Conservation (phyloP, 441 rosid genomes). For the Bruguiera hainesii region DNA sequence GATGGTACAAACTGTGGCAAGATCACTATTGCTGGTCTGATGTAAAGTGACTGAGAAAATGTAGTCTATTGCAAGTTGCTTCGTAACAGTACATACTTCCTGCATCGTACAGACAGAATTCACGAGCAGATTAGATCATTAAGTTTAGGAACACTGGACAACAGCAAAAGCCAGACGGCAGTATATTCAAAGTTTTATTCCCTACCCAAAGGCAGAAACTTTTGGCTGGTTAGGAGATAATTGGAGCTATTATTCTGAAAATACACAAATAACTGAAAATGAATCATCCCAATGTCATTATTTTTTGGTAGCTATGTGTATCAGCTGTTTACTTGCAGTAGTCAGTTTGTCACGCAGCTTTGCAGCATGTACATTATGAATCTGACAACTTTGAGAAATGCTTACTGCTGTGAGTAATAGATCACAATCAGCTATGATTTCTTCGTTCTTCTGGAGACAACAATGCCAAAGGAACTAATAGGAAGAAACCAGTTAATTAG, state of each 20-base stretch:
- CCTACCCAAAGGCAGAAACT: neutral
- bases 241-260: too few species aligned
- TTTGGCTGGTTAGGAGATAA: too few species aligned
- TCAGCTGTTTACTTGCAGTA: neutral
- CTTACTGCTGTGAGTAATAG: neutral
- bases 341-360: neutral
- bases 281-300: too few species aligned
- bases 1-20: constrained; percentile 42
- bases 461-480: too few species aligned
- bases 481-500: too few species aligned
- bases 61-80: neutral
- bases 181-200: neutral
- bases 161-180: constrained; percentile 8
- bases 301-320: too few species aligned
- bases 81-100: too few species aligned
- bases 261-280: too few species aligned
- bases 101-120: too few species aligned
- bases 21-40: constrained; percentile 48
- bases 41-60: constrained; percentile 23
- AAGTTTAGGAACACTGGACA: constrained; percentile 3
- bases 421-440: neutral
- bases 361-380: neutral
- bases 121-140: too few species aligned
- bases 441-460: too few species aligned
- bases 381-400: neutral